A percentile compares a stretch with the other conserved stretches of the same genome.
phyloP scores from a whole-genome alignment of 305 asterid genomes.

The Fraxinus ornus region DNA sequence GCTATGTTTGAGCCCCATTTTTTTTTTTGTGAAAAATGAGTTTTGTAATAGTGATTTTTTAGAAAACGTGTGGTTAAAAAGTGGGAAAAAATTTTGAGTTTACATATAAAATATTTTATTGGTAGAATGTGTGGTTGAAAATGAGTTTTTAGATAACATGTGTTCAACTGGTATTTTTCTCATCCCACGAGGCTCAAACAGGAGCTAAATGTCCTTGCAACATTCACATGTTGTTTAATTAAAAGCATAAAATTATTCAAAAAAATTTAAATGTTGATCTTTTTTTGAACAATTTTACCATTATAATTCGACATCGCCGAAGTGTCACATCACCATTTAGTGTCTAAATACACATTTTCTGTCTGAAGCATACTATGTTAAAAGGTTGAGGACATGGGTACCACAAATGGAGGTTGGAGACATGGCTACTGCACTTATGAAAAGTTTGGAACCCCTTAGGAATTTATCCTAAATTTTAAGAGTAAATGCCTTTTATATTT shows the following conservation, averaged over 20 bases:
- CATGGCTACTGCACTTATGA: not conserved
- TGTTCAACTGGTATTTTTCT: no score
- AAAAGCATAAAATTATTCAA: not conserved
- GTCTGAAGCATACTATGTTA: not conserved
- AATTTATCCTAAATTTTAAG: not conserved
- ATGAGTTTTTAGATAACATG: no score
- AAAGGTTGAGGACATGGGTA: not conserved
- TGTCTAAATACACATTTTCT: not conserved
- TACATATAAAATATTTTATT: no score
- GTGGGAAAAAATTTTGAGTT: not conserved
- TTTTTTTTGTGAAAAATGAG: not conserved
- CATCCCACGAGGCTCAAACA: not conserved
- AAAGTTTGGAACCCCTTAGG: not conserved
- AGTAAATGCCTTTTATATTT: not conserved
- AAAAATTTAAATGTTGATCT: not conserved
- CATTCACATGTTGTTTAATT: not conserved
- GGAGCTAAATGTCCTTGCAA: not conserved
- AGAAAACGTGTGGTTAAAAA: not conserved
- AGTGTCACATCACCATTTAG: not conserved
- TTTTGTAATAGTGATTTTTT: not conserved
- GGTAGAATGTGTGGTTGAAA: not conserved
- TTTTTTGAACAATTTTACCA: not conserved
- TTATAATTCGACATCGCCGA: not conserved
- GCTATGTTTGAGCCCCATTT: not conserved
- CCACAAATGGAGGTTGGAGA: not conserved